A percentile compares a stretch with the other conserved stretches of the same genome.
Evolutionary conservation across 2,329 filamentous ascomycete species (phyloP).

Genomic region (Septoria petroselini): DNA sequence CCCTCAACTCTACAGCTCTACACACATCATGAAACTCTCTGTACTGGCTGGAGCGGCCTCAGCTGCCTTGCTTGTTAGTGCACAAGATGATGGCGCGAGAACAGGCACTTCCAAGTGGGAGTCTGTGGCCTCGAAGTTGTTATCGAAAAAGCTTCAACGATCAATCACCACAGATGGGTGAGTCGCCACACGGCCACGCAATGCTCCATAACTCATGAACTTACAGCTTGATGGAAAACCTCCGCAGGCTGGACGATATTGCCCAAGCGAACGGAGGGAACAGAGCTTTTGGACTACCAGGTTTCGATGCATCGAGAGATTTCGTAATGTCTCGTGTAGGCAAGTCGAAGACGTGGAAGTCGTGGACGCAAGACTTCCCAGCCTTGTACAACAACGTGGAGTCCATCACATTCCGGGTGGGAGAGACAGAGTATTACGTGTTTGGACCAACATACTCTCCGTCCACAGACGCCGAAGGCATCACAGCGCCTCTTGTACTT

Average conservation of each 20-base stretch:
- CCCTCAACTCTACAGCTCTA: neutral
- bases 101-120: constrained; percentile 4
- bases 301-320: constrained; percentile 58
- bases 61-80: constrained; percentile 2
- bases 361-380: constrained; percentile 21
- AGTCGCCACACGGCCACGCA: no score
- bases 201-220: neutral
- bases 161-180: constrained; percentile 17
- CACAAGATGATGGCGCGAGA: constrained; percentile 5
- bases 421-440: constrained; percentile 44
- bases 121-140: constrained; percentile 3
- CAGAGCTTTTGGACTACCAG: constrained; percentile 58
- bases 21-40: constrained; percentile 8
- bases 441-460: constrained; percentile 56
- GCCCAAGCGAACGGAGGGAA: constrained; percentile 57
- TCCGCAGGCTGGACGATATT: constrained; percentile 56
- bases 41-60: neutral
- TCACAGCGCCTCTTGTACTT: constrained; percentile 36
- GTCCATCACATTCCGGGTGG: constrained; percentile 39
- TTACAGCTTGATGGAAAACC: constrained; percentile 52
- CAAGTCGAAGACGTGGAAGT: constrained; percentile 36
- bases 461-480: constrained; percentile 41
- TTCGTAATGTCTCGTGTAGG: constrained; percentile 53
- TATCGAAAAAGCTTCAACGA: constrained; percentile 18
- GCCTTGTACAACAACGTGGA: constrained; percentile 27